Evolutionary conservation across 768 basidiomycete species (phyloP), one percentile per base, ranked within the genome.

Genomic region (Naematelia aurantialba): DNA sequence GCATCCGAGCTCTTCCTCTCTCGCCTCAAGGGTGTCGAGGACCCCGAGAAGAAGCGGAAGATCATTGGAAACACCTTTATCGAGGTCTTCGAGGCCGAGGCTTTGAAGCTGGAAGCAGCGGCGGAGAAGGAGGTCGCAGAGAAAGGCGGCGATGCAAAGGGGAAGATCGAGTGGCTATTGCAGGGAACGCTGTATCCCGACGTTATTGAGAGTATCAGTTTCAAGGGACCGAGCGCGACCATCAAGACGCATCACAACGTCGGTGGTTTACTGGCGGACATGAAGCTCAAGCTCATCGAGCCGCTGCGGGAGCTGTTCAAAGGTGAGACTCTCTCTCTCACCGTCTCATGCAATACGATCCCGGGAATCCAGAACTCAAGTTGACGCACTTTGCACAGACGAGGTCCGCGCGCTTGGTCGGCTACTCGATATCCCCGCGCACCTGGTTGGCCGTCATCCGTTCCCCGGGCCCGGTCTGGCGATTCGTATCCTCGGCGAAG

Each of bases 221-320:
- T 99, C 84, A 98, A 97, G 79, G 96, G 96, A 1, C 96, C 96
- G 0, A 91, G 89, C 65, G 96, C 96, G 39, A 98, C 94, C 10
- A 99, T 99, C 82, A 99, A 99, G 82, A 98, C 96, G 1, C 96
- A 99, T 76, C 96, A 98, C 78, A 99, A 99, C 66, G 96, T 98
- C 65, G 96, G 96, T 26, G 94, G 94, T 2, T 81, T 99, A 52
- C 82, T 97, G 61, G 89, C 88, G 74, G 88, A 98, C 79, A 99
- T 98, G 96, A 96, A 91, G 78, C 83, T 99, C 69, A 98, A 98
- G 81, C 83, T 99, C 51, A 98, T 99, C 66, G 96, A 99, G 79
- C 96, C 96, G 19, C 80, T 99, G 34, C 83, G 96, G 31, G 96
- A 98, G 80, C 82, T 99, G 17, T 99, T 99, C 85, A 98, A 99